Conservation (phyloP, 176 grass and related monocot species). For the maize (Zea mays) region DNA sequence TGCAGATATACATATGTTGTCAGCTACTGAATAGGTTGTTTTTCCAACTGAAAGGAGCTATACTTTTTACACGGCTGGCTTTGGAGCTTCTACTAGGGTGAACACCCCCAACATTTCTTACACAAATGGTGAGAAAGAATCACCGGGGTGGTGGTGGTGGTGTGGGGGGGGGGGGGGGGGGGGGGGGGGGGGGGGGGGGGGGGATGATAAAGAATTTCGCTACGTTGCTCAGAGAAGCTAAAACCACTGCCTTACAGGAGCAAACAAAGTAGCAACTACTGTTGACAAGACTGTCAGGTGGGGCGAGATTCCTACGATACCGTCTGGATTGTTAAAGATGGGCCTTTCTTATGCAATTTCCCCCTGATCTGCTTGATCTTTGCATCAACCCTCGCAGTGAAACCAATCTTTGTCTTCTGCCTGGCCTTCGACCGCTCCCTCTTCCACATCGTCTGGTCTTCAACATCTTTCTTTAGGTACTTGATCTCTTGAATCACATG, state of each 20-base stretch:
- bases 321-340: slow-evolving; percentile 58
- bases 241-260: slow-evolving; percentile 40
- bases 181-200: slow-evolving; percentile 21
- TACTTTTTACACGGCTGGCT: slow-evolving; percentile 68
- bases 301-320: slow-evolving; percentile 40
- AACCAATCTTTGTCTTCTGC: slow-evolving; percentile 85
- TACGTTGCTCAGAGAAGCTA: slow-evolving; percentile 43
- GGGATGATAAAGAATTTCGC: slow-evolving; percentile 34
- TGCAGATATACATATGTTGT: slow-evolving; percentile 73
- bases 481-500: slow-evolving; percentile 98
- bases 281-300: slow-evolving; percentile 23
- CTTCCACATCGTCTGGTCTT: slow-evolving; percentile 91
- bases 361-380: slow-evolving; percentile 82
- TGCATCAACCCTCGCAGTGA: slow-evolving; percentile 86
- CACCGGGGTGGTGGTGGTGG: too few relatives aligned
- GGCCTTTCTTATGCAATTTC: slow-evolving; percentile 71
- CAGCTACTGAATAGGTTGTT: slow-evolving; percentile 48
- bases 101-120: slow-evolving; percentile 54
- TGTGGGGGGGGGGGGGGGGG: slow-evolving; percentile 10
- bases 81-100: slow-evolving; percentile 55
- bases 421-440: slow-evolving; percentile 79
- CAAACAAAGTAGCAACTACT: slow-evolving; percentile 47
- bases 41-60: slow-evolving; percentile 45
- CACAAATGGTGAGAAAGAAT: slow-evolving; percentile 36
- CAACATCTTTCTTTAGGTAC: slow-evolving; percentile 70